These are phyloP conservation scores for Aspergillus novoparasiticus DNA, from an alignment of 2,329 filamentous ascomycete species.

Conservation along the genomic window DNA sequence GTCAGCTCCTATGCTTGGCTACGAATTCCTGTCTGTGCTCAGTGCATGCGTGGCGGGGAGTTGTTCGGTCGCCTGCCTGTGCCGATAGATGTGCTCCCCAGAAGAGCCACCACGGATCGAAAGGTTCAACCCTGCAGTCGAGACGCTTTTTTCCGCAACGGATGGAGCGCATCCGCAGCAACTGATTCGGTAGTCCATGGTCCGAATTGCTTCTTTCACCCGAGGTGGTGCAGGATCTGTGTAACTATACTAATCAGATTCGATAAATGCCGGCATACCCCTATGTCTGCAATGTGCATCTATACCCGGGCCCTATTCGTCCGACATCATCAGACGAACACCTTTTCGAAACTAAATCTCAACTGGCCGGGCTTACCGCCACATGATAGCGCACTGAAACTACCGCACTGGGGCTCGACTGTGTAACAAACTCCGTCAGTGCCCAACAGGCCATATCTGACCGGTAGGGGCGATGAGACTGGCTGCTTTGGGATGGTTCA, in stretches of 20 bases:
- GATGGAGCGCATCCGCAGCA: background rate
- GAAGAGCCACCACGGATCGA: background rate
- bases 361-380: background rate
- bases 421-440: background rate
- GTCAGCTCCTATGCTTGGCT: constrained; percentile 1
- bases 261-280: constrained; percentile 3
- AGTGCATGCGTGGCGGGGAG: background rate
- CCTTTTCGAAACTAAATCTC: background rate
- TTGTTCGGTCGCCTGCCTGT: background rate
- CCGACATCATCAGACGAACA: constrained; percentile 4
- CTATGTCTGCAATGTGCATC: constrained; percentile 1
- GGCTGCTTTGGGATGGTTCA: background rate
- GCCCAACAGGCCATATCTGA: constrained; percentile 1
- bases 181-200: background rate
- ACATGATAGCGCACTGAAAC: constrained; percentile 2
- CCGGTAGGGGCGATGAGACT: background rate
- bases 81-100: background rate
- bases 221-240: background rate
- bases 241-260: constrained; percentile 3
- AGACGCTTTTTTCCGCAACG: background rate
- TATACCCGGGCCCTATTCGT: constrained; percentile 3
- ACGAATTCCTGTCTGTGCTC: background rate
- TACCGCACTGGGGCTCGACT: background rate
- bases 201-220: background rate
- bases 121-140: background rate